Evolutionary conservation across 352 stramenopile genomes (phyloP).

Genomic region (Thraustochytrium striatum): DNA sequence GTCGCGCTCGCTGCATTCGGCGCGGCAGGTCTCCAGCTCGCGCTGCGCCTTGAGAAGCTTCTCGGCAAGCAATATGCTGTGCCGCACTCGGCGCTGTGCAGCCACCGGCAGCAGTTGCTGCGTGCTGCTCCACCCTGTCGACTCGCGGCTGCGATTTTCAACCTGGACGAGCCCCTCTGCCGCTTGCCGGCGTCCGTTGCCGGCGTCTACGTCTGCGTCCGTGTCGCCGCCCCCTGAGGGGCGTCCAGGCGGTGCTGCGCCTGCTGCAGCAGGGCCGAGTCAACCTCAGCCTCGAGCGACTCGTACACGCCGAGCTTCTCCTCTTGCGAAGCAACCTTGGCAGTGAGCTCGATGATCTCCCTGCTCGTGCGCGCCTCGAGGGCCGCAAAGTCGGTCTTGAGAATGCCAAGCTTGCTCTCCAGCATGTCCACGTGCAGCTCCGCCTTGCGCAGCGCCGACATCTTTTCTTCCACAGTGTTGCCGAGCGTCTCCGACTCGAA

Average conservation of each 20-base stretch:
- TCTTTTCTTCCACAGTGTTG: conserved; percentile 20
- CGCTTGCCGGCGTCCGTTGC: background rate
- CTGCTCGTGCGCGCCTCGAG: conserved; percentile 26
- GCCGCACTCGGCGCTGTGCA: conserved; percentile 25
- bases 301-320: conserved; percentile 36
- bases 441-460: conserved; percentile 11
- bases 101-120: background rate
- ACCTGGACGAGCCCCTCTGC: background rate
- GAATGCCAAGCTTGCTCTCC: conserved; percentile 14
- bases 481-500: conserved; percentile 38
- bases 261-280: conserved; percentile 1
- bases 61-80: conserved; percentile 24
- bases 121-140: too few relatives aligned
- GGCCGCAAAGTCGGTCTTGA: conserved; percentile 22
- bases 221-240: background rate
- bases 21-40: background rate
- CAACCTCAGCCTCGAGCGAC: conserved; percentile 19
- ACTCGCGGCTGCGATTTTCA: background rate
- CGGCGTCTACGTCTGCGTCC: background rate
- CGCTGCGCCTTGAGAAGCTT: background rate
- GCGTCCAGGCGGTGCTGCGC: background rate
- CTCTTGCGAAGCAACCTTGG: conserved; percentile 9
- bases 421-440: conserved; percentile 46
- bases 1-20: background rate
- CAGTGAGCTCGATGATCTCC: conserved; percentile 1